Base-by-base conservation (phyloP, 1,139 yeast genomes). In the Groenewaldozyma auringiensis region DNA sequence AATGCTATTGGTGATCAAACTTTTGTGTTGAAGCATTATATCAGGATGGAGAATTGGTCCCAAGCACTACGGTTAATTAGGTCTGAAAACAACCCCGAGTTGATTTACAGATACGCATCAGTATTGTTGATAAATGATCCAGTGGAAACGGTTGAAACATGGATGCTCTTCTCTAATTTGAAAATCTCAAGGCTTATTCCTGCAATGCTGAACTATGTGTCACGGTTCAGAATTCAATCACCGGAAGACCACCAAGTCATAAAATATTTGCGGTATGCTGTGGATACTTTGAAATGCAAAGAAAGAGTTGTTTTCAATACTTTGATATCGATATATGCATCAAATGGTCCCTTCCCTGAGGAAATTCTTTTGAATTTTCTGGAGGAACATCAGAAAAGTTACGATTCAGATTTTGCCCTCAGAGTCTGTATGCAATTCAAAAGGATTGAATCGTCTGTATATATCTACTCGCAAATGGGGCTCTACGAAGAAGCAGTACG, bases 401-500 rank as follows among this genome's bases (percentile, higher is more conserved):
- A 75, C 57, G 94, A 88, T 59, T 66, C 79, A 2, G 88, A 86
- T 53, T 85, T 84, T 53, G 77, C 89, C 1, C 64, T 92, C 39
- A 69, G 97, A 46, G 64, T 88, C 36, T 85, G 95, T 56, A 72
- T 83, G 44, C 74, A 75, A 43, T 74, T 77, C 57, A 64, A 74
- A 14, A 78, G 77, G 48, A 70, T 73, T 41, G 77, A 77, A 50
- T 76, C 89, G 1, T 87, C 94, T 0, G 79, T 87, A 3, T 74
- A 77, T 48, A 75, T 92, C 31, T 78, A 84, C 54, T 77, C 89
- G 1, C 71, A 78, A 47, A 67, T 86, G 68, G 78, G 74, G 3
- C 70, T 83, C 42, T 85, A 74, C 59, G 95, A 86, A 50, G 92
- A 85, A 49, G 97, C 97, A 0, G 78, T 89, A 36, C 71, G 73